These are phyloP conservation scores for Pleurotus eryngii DNA, from an alignment of 768 basidiomycete genomes.

Conservation along the genomic window DNA sequence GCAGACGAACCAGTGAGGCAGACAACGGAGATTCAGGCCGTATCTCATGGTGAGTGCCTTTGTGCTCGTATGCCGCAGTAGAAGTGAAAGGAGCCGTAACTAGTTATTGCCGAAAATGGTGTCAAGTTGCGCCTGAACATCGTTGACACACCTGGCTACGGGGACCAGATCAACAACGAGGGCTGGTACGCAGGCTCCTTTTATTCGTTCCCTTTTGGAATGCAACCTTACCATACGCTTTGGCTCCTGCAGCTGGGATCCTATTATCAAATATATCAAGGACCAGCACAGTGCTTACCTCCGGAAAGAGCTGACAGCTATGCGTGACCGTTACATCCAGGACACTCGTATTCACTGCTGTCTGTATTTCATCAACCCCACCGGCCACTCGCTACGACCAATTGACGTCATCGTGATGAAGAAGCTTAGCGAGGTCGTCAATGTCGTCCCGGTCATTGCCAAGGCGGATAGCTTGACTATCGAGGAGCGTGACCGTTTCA, in stretches of 20 bases:
- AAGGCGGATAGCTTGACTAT: constrained; percentile 93
- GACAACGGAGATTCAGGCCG: constrained; percentile 96
- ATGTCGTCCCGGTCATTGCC: constrained; percentile 99
- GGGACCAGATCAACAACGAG: constrained; percentile 99
- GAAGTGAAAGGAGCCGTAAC: not conserved
- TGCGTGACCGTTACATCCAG: constrained; percentile 97
- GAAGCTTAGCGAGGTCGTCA: constrained; percentile 97
- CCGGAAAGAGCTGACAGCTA: constrained; percentile 97
- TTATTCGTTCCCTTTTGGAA: not conserved
- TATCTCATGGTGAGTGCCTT: constrained; percentile 76
- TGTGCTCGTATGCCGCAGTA: not conserved
- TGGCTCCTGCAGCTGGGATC: constrained; percentile 79
- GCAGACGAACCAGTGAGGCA: constrained; percentile 88
- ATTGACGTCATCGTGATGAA: constrained; percentile 99
- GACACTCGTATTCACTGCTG: constrained; percentile 99
- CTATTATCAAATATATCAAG: constrained; percentile 98
- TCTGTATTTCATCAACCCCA: constrained; percentile 97
- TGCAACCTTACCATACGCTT: not conserved
- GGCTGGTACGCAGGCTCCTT: constrained; percentile 64
- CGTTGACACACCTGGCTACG: constrained; percentile 97
- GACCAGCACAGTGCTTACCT: constrained; percentile 99
- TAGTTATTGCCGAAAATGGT: constrained; percentile 95
- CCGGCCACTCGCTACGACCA: constrained; percentile 94
- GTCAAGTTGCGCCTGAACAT: constrained; percentile 95
- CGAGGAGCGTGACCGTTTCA: constrained; percentile 92